These are phyloP conservation scores for Schwanniomyces vanrijiae DNA, from an alignment of 805 yeast species.

Conservation along the genomic window DNA sequence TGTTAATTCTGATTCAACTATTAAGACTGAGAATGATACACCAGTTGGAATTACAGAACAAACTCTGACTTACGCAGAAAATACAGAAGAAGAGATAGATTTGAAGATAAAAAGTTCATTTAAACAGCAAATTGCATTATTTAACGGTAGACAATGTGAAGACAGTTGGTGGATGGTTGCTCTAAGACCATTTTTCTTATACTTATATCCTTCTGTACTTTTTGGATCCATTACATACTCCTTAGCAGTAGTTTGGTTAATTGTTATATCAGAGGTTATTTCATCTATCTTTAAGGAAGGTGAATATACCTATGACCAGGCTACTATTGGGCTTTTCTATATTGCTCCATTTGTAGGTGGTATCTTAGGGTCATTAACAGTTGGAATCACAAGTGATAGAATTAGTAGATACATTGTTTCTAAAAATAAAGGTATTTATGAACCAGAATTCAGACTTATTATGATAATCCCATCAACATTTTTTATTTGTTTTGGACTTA, in stretches of 20 bases:
- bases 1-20: slow-evolving; percentile 1
- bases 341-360: slow-evolving; percentile 60
- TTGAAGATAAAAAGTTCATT: slow-evolving; percentile 11
- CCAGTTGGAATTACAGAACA: slow-evolving; percentile 12
- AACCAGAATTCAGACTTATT: slow-evolving; percentile 59
- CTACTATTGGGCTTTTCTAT: slow-evolving; percentile 53
- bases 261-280: slow-evolving; percentile 58
- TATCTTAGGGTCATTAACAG: slow-evolving; percentile 52
- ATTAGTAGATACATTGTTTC: slow-evolving; percentile 44
- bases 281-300: slow-evolving; percentile 45
- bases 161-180: slow-evolving; percentile 59
- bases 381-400: slow-evolving; percentile 51
- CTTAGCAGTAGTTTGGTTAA: slow-evolving; percentile 63
- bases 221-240: slow-evolving; percentile 54
- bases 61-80: slow-evolving; percentile 1
- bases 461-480: slow-evolving; percentile 52
- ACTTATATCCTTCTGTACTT: slow-evolving; percentile 50
- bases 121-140: slow-evolving; percentile 36
- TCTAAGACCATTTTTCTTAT: slow-evolving; percentile 52
- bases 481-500: slow-evolving; percentile 48
- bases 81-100: slow-evolving; percentile 2
- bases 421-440: slow-evolving; percentile 55
- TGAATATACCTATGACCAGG: slow-evolving; percentile 47
- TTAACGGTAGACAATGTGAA: slow-evolving; percentile 48
- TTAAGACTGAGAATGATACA: not conserved